Conservation (phyloP, 495 filamentous ascomycete species). For the Achaetomiella virescens region DNA sequence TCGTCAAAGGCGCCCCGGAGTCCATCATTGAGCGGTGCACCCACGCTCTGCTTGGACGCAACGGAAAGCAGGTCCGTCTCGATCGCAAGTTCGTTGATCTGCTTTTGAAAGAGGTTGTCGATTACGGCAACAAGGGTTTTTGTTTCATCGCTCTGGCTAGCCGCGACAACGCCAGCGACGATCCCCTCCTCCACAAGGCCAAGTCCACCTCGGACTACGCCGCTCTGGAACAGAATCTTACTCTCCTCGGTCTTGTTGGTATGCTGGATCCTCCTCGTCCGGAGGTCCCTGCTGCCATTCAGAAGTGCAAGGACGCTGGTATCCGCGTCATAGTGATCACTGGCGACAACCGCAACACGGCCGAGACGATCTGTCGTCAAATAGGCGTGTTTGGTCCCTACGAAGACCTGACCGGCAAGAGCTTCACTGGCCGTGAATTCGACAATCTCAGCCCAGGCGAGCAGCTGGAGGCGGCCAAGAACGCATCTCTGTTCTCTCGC, state of each 20-base stretch:
- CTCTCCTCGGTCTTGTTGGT: slow-evolving; percentile 83
- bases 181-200: slow-evolving; percentile 64
- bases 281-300: slow-evolving; percentile 83
- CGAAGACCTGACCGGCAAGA: slow-evolving; percentile 85
- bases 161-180: slow-evolving; percentile 62
- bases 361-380: slow-evolving; percentile 93
- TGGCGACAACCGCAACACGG: slow-evolving; percentile 94
- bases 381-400: slow-evolving; percentile 85
- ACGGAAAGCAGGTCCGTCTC: slow-evolving; percentile 68
- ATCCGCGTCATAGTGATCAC: slow-evolving; percentile 98
- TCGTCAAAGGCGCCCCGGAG: slow-evolving; percentile 97
- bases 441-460: slow-evolving; percentile 74
- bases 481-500: slow-evolving; percentile 89
- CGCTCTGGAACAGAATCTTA: slow-evolving; percentile 87
- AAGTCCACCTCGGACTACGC: slow-evolving; percentile 78
- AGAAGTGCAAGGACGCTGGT: slow-evolving; percentile 83
- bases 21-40: slow-evolving; percentile 88
- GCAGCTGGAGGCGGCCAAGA: slow-evolving; percentile 75
- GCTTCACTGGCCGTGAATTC: slow-evolving; percentile 91
- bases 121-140: slow-evolving; percentile 86
- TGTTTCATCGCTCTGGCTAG: slow-evolving; percentile 91
- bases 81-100: slow-evolving; percentile 58
- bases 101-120: slow-evolving; percentile 69
- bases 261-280: slow-evolving; percentile 97
- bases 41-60: slow-evolving; percentile 62